These are phyloP conservation scores for Sophora flavescens DNA, from an alignment of 306 rosid species.

Conservation along the genomic window DNA sequence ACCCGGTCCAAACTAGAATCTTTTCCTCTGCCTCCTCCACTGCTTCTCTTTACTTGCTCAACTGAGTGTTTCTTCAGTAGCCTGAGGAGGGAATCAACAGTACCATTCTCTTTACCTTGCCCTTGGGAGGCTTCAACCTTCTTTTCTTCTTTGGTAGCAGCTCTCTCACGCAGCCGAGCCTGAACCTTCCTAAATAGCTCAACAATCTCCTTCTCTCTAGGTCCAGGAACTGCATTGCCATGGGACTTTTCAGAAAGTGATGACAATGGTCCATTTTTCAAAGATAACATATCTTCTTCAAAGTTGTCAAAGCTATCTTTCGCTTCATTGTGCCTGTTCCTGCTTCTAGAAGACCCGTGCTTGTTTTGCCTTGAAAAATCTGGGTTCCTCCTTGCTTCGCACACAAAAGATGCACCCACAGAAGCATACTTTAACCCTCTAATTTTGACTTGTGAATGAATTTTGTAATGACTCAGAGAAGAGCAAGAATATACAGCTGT, in stretches of 20 bases:
- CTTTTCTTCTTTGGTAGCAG: constrained; percentile 79
- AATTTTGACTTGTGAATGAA: constrained; percentile 60
- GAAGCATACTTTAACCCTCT: constrained; percentile 57
- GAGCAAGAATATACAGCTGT: constrained; percentile 57
- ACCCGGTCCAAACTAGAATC: constrained; percentile 57
- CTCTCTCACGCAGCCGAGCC: constrained; percentile 86
- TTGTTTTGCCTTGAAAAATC: constrained; percentile 83
- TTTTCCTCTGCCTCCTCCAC: constrained; percentile 53
- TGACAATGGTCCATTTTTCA: constrained; percentile 75
- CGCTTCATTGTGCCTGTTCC: constrained; percentile 75
- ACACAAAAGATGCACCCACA: constrained; percentile 57
- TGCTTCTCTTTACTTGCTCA: constrained; percentile 76
- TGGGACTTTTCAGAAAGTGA: constrained; percentile 75
- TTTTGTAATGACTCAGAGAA: constrained; percentile 51
- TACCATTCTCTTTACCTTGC: constrained; percentile 68
- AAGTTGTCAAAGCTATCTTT: constrained; percentile 72
- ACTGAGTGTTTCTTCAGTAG: constrained; percentile 83
- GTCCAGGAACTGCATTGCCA: constrained; percentile 85
- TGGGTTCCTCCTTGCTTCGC: constrained; percentile 76
- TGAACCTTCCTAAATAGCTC: constrained; percentile 95
- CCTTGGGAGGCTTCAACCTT: constrained; percentile 67
- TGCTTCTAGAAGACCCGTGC: constrained; percentile 66
- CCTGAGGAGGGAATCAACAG: constrained; percentile 92
- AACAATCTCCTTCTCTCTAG: constrained; percentile 95
- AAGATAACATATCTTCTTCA: constrained; percentile 74